Percentiles rank a stretch among this genome's conserved stretches.
phyloP scores from a whole-genome alignment of 495 filamentous ascomycete genomes.

The Xylaria curta region DNA sequence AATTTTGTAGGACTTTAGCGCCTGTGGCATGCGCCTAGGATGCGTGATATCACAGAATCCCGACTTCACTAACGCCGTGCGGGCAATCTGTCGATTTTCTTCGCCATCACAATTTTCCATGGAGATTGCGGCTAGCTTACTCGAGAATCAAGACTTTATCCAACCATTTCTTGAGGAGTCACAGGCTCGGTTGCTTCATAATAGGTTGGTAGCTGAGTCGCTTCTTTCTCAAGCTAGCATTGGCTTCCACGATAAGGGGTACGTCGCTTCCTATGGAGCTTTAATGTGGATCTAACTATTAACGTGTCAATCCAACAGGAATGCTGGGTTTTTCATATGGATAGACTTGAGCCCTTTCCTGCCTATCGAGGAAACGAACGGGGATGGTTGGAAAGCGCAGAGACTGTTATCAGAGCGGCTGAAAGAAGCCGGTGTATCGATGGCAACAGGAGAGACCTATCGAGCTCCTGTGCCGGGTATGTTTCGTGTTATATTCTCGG shows the following conservation, averaged over 20 bases:
- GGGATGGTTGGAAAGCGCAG: slow-evolving; percentile 32
- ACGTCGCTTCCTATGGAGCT: neutral
- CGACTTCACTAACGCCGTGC: slow-evolving; percentile 49
- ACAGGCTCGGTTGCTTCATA: slow-evolving; percentile 43
- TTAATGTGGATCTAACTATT: neutral
- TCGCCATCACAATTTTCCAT: slow-evolving; percentile 54
- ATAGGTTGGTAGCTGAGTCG: slow-evolving; percentile 44
- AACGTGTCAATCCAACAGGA: slow-evolving; percentile 35
- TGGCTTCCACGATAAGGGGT: slow-evolving; percentile 42
- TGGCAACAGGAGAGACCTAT: slow-evolving; percentile 52
- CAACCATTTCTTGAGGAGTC: slow-evolving; percentile 52
- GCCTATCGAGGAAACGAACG: slow-evolving; percentile 29
- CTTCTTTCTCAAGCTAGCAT: slow-evolving; percentile 50
- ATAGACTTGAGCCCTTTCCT: slow-evolving; percentile 53
- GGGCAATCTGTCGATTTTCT: slow-evolving; percentile 49
- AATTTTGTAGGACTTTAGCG: slow-evolving; percentile 57
- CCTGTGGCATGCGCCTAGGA: slow-evolving; percentile 62
- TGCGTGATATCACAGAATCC: slow-evolving; percentile 58
- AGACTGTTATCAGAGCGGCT: neutral
- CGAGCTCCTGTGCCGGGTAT: slow-evolving; percentile 55
- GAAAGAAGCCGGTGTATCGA: neutral
- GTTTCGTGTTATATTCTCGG: slow-evolving; percentile 61
- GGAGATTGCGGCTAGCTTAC: slow-evolving; percentile 50
- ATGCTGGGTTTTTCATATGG: slow-evolving; percentile 69
- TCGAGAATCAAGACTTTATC: slow-evolving; percentile 57